These are phyloP conservation scores for Cyberlindnera americana DNA, from an alignment of 805 yeast genomes.

Conservation along the genomic window DNA sequence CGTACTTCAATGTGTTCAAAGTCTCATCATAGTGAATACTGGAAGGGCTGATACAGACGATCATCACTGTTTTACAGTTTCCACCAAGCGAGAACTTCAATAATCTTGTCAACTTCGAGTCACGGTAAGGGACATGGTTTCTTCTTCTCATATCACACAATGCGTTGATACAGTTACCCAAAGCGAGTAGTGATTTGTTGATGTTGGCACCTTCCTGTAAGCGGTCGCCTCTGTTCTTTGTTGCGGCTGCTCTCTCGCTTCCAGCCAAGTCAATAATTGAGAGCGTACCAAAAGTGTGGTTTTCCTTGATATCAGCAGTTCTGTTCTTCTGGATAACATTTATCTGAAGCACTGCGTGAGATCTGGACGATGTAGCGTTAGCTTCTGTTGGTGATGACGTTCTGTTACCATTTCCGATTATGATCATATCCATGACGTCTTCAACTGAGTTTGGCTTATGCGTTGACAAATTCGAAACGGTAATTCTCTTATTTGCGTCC, in stretches of 20 bases:
- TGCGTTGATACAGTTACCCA: conserved; percentile 94
- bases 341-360: conserved; percentile 90
- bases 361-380: conserved; percentile 83
- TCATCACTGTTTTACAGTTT: conserved; percentile 93
- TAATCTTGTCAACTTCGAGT: conserved; percentile 83
- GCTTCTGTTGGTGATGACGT: conserved; percentile 89
- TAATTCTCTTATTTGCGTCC: conserved; percentile 58
- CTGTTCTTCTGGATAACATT: conserved; percentile 59
- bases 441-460: conserved; percentile 60
- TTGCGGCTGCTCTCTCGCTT: conserved; percentile 89
- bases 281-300: conserved; percentile 73
- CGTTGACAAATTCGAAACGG: conserved; percentile 66
- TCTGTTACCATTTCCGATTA: conserved; percentile 69
- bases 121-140: conserved; percentile 84
- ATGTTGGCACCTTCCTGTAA: conserved; percentile 92
- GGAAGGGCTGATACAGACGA: conserved; percentile 89
- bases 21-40: conserved; percentile 90
- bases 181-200: conserved; percentile 79
- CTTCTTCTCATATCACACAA: conserved; percentile 67
- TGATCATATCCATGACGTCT: conserved; percentile 75
- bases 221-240: conserved; percentile 77
- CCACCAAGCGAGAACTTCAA: conserved; percentile 91
- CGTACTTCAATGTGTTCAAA: conserved; percentile 84
- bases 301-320: conserved; percentile 60
- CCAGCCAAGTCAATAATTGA: conserved; percentile 93